Evolutionary conservation across 805 yeast genomes (phyloP).

Genomic region (Nakazawaea holstii): DNA sequence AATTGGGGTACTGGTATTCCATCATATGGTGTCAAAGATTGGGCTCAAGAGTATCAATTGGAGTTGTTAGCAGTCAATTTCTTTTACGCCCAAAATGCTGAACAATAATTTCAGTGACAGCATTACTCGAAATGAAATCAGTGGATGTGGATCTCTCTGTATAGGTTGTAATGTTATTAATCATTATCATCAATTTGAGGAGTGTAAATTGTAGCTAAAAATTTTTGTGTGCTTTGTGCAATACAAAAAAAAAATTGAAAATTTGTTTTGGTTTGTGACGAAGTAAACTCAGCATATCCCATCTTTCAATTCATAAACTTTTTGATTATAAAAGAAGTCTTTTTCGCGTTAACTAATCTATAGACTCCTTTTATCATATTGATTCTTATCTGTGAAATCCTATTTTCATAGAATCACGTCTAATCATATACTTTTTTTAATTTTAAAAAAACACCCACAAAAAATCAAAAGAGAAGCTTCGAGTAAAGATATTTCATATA

Average conservation of each 20-base stretch:
- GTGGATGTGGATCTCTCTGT: background rate
- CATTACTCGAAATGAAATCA: background rate
- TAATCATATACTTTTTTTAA: too few species aligned
- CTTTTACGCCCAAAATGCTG: constrained; percentile 68
- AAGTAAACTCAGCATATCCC: too few species aligned
- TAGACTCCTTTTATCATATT: too few species aligned
- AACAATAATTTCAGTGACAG: constrained; percentile 14
- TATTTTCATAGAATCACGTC: too few species aligned
- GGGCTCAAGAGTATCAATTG: constrained; percentile 59
- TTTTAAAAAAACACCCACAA: too few species aligned
- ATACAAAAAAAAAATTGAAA: background rate
- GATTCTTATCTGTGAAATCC: too few species aligned
- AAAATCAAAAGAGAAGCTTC: too few species aligned
- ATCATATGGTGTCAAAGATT: constrained; percentile 70
- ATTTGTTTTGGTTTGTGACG: too few species aligned
- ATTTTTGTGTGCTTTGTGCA: background rate
- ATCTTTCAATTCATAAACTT: too few species aligned
- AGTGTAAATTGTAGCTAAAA: background rate
- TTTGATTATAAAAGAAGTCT: too few species aligned
- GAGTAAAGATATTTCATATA: background rate
- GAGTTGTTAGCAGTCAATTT: constrained; percentile 73
- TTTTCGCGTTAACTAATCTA: too few species aligned
- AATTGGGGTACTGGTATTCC: constrained; percentile 87
- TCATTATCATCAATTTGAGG: background rate
- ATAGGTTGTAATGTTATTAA: background rate